A percentile compares a stretch with the other conserved stretches of the same genome.
Conservation (phyloP, 75 land plant species). For the Sequoia sempervirens region DNA sequence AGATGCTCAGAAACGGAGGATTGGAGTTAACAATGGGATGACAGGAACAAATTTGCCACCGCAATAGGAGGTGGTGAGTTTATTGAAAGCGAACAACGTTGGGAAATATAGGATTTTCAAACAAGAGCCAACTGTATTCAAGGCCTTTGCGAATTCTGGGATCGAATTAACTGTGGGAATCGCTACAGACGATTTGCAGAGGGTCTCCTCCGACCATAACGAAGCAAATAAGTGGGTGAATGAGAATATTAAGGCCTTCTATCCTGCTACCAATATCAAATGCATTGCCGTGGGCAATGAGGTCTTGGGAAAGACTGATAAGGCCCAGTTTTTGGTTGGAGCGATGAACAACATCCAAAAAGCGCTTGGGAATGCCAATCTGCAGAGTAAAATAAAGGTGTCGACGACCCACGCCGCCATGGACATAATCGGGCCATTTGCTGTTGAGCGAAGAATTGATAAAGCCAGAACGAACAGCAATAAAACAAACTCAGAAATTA, state of each 20-base stretch:
- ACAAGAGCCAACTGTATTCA: slow-evolving; percentile 31
- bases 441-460: no score
- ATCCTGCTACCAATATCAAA: slow-evolving; percentile 21
- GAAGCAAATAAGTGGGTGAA: slow-evolving; percentile 46
- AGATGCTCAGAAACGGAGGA: background rate
- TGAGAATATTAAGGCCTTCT: slow-evolving; percentile 29
- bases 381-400: slow-evolving; percentile 34
- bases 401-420: slow-evolving; percentile 35
- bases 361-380: slow-evolving; percentile 25
- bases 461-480: no score
- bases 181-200: slow-evolving; percentile 29
- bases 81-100: slow-evolving; percentile 25
- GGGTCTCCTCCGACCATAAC: slow-evolving; percentile 15
- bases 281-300: slow-evolving; percentile 70
- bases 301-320: slow-evolving; percentile 13
- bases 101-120: slow-evolving; percentile 33
- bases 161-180: slow-evolving; percentile 48
- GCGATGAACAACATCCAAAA: slow-evolving; percentile 33
- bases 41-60: slow-evolving; percentile 48
- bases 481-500: no score
- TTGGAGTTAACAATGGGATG: slow-evolving; percentile 49
- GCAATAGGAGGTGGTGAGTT: slow-evolving; percentile 33
- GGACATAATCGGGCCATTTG: slow-evolving; percentile 26
- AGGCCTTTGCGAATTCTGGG: slow-evolving; percentile 37
- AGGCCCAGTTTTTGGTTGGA: background rate